Conservation (phyloP, 2,329 filamentous ascomycete genomes). For the Fusarium hainanense region DNA sequence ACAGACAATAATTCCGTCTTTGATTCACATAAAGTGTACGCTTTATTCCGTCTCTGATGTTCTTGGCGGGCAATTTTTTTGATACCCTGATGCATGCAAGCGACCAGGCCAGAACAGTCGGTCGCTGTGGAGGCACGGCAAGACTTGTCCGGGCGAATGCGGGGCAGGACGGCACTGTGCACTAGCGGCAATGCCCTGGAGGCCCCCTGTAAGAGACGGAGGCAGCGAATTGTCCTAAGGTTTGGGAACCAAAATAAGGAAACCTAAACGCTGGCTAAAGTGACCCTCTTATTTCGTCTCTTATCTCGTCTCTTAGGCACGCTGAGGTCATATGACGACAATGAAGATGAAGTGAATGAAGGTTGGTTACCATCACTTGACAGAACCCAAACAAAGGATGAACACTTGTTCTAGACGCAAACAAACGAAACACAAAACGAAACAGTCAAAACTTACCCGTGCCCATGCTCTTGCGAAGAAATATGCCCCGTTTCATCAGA, state of each 20-base stretch:
- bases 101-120: not conserved
- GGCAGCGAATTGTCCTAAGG: not conserved
- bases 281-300: not conserved
- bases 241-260: not conserved
- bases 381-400: not conserved
- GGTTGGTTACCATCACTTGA: not conserved
- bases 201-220: constrained; percentile 21
- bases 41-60: not conserved
- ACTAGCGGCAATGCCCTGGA: constrained; percentile 27
- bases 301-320: not conserved
- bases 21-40: not conserved
- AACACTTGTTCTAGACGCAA: constrained; percentile 7
- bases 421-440: constrained; percentile 22
- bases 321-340: constrained; percentile 27
- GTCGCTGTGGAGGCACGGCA: not conserved
- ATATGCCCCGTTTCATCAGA: constrained; percentile 38
- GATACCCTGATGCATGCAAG: not conserved
- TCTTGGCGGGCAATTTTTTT: not conserved
- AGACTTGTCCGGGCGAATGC: constrained; percentile 10
- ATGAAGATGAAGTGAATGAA: not conserved
- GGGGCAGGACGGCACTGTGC: constrained; percentile 28
- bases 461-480: constrained; percentile 35
- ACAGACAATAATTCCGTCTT: not conserved
- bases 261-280: not conserved
- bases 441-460: constrained; percentile 20